Base-by-base conservation (phyloP, 306 rosid species). In the Leucaena leucocephala region DNA sequence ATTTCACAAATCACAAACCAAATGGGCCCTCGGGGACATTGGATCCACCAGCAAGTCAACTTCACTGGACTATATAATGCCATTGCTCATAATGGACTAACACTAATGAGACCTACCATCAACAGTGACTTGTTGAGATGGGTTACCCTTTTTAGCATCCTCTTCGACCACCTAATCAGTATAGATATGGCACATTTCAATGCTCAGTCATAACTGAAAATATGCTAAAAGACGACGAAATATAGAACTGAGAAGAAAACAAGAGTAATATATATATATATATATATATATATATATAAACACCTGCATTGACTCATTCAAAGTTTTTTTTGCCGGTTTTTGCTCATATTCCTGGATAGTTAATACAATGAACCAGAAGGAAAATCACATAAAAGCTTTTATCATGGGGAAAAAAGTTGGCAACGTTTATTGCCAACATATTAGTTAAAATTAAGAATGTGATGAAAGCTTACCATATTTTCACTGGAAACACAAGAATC, bases 1-100 rank as follows among this genome's bases (percentile, higher is more conserved):
- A 1, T 36, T 36, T 36, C 4, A 36, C 4, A 36, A 36, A 36
- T 36, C 27, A 27, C 27, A 27, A 27, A 27, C 27, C 39, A 36
- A 36, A 36, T 36, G 39, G 39, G 39, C 79, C 85, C 75, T 39
- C 6, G 27, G 71, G 78, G 89, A 74, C 67, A 83, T 86, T 2
- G 86, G 54, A 76, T 75, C 91, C 36, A 19, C 81, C 72, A 81
- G 21, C 39, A 84, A 43, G 6, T 85, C 91, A 75, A 84, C 91
- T 72, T 88, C 93, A 45, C 81, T 89, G 33, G 84, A 82, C 72
- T 64, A 86, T 42, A 81, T 73, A 71, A 74, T 71, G 77, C 97
- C 96, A 81, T 94, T 92, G 82, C 86, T 82, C 86, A 85, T 57
- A 68, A 90, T 82, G 11, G 89, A 76, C 75, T 75, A 83, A 2